These are phyloP conservation scores for Zhuliangozyma parablackwelliae DNA, from an alignment of 1,139 yeast genomes.

Conservation along the genomic window DNA sequence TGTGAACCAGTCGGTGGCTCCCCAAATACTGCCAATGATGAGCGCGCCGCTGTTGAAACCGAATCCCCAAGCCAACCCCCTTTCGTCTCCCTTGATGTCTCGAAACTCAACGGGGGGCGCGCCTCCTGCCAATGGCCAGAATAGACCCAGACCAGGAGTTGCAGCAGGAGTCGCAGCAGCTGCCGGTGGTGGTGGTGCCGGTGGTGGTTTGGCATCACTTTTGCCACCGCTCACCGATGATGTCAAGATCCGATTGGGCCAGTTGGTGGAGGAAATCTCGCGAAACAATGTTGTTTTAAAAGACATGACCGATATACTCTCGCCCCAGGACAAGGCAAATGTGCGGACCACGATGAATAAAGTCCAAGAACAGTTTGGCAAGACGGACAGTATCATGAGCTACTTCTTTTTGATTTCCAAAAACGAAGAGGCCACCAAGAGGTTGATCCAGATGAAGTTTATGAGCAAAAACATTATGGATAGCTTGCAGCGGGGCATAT, in stretches of 20 bases:
- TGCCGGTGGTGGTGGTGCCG: conserved; percentile 12
- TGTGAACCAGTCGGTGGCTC: conserved; percentile 1
- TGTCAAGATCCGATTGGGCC: conserved; percentile 48
- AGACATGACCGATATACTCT: conserved; percentile 57
- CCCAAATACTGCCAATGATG: conserved; percentile 21
- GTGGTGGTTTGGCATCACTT: conserved; percentile 3
- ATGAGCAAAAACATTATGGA: conserved; percentile 77
- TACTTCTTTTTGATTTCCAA: conserved; percentile 71
- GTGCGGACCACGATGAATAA: conserved; percentile 56
- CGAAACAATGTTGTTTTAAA: conserved; percentile 61
- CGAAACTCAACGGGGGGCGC: background rate
- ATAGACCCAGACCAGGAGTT: conserved; percentile 2
- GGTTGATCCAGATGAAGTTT: conserved; percentile 71
- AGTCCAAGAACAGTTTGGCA: conserved; percentile 59
- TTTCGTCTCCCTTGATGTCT: conserved; percentile 18
- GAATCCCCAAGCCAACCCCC: conserved; percentile 10
- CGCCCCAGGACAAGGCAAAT: conserved; percentile 59
- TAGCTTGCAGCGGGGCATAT: conserved; percentile 56
- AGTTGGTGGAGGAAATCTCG: conserved; percentile 65
- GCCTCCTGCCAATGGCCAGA: background rate
- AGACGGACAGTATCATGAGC: conserved; percentile 73
- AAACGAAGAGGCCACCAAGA: conserved; percentile 69
- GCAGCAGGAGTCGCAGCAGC: conserved; percentile 1
- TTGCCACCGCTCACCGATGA: conserved; percentile 43
- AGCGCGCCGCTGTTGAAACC: conserved; percentile 19